These are phyloP conservation scores for Aspergillus transmontanensis DNA, from an alignment of 2,329 filamentous ascomycete species.

Conservation along the genomic window DNA sequence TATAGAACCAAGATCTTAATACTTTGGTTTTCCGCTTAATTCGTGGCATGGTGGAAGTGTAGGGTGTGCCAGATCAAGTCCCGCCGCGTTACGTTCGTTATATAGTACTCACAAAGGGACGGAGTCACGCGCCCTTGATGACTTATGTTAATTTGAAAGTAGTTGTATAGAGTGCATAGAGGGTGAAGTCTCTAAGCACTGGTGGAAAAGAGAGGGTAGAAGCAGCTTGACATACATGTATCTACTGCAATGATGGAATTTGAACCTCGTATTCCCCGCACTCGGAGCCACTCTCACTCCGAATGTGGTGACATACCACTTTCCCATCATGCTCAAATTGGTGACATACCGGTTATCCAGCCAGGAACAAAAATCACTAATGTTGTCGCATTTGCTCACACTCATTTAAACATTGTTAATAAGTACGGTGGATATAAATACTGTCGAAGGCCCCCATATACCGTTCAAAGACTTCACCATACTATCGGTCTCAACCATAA, in stretches of 20 bases:
- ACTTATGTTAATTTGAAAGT: background rate
- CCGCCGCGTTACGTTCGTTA: background rate
- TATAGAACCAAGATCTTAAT: no score
- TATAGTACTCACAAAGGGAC: background rate
- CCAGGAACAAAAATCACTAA: background rate
- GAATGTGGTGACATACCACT: background rate
- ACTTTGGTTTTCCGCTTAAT: background rate
- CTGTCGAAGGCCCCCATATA: background rate
- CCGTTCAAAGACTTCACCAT: background rate
- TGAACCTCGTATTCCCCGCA: background rate
- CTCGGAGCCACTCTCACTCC: background rate
- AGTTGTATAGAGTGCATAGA: background rate
- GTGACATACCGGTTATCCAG: background rate
- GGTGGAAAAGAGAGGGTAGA: background rate
- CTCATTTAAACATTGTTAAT: background rate
- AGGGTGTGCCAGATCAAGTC: background rate
- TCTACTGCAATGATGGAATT: no score
- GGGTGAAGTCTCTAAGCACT: background rate
- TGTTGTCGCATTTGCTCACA: background rate
- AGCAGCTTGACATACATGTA: background rate
- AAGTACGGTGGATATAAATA: background rate
- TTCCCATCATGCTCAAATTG: background rate
- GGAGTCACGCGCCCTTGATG: background rate
- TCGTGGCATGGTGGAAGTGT: background rate
- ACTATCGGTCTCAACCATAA: background rate